phyloP scores from a whole-genome alignment of 2,329 filamentous ascomycete genomes.

The Ophiostoma sp. region DNA sequence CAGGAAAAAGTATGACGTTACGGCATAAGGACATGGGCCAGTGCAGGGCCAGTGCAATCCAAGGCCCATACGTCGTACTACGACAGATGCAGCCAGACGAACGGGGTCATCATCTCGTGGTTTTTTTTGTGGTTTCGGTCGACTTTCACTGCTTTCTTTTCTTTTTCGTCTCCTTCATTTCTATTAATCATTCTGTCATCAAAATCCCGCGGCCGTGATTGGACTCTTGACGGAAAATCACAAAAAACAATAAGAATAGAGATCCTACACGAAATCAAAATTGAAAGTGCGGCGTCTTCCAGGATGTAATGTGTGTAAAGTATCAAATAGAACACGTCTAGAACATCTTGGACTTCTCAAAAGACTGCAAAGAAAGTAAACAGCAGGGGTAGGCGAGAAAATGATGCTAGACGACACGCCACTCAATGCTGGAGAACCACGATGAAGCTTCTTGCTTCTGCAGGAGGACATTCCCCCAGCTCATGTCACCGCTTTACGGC shows the following conservation, averaged over 20 bases:
- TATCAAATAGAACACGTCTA: background rate
- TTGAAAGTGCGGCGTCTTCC: background rate
- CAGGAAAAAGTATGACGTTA: background rate
- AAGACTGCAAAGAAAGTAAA: background rate
- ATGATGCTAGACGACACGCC: background rate
- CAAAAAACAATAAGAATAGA: background rate
- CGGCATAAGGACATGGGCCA: background rate
- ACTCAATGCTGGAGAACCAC: background rate
- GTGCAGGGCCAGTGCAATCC: background rate
- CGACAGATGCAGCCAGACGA: background rate
- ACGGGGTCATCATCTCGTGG: background rate
- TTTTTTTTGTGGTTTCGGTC: background rate
- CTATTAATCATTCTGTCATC: background rate
- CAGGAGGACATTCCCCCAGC: background rate
- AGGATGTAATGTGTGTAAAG: no score
- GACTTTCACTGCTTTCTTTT: background rate
- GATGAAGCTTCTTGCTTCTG: background rate
- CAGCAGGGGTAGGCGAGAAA: constrained; percentile 14
- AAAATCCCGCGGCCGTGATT: background rate
- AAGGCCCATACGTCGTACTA: background rate
- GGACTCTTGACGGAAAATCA: background rate
- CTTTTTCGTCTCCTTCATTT: background rate
- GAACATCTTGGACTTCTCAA: background rate
- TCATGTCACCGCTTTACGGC: background rate
- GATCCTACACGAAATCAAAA: background rate